Evolutionary conservation across 768 basidiomycete genomes (phyloP).

Genomic region (Infundibulicybe gibba): DNA sequence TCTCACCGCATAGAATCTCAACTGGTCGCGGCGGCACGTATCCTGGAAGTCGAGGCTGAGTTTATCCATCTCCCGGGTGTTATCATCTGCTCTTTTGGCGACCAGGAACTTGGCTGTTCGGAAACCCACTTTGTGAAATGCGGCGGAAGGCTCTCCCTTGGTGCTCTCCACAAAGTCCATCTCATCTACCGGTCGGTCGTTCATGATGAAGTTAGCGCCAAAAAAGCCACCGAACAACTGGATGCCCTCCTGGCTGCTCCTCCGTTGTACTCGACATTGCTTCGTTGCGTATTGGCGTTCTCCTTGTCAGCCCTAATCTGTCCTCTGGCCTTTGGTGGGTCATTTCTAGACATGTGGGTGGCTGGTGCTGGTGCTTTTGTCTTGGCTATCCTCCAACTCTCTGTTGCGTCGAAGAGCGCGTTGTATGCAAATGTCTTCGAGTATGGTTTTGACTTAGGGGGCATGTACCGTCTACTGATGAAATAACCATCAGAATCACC

Average conservation of each 20-base stretch:
- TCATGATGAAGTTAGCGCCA: constrained; percentile 89
- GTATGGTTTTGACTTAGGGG: constrained; percentile 41
- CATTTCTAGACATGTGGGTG: constrained; percentile 83
- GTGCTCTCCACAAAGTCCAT: constrained; percentile 82
- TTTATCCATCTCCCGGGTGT: constrained; percentile 83
- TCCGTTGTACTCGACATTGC: constrained; percentile 58
- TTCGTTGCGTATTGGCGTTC: constrained; percentile 69
- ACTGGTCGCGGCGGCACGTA: constrained; percentile 81
- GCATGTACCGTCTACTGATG: constrained; percentile 7
- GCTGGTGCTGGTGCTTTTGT: constrained; percentile 66
- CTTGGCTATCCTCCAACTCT: constrained; percentile 68
- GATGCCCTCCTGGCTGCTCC: constrained; percentile 58
- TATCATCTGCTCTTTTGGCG: constrained; percentile 87
- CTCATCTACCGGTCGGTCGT: constrained; percentile 82
- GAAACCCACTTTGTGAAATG: constrained; percentile 89
- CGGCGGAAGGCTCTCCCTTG: constrained; percentile 73
- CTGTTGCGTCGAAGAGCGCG: constrained; percentile 69
- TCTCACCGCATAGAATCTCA: constrained; percentile 94
- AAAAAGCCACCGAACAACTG: constrained; percentile 63
- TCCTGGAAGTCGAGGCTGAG: constrained; percentile 88
- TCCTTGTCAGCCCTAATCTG: constrained; percentile 75
- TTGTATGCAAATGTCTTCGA: constrained; percentile 92
- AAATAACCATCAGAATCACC: constrained; percentile 55
- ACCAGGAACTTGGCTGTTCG: constrained; percentile 84
- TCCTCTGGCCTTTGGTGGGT: constrained; percentile 82